phyloP scores from a whole-genome alignment of 2,329 filamentous ascomycete species.

The Tolypocladium capitatum region DNA sequence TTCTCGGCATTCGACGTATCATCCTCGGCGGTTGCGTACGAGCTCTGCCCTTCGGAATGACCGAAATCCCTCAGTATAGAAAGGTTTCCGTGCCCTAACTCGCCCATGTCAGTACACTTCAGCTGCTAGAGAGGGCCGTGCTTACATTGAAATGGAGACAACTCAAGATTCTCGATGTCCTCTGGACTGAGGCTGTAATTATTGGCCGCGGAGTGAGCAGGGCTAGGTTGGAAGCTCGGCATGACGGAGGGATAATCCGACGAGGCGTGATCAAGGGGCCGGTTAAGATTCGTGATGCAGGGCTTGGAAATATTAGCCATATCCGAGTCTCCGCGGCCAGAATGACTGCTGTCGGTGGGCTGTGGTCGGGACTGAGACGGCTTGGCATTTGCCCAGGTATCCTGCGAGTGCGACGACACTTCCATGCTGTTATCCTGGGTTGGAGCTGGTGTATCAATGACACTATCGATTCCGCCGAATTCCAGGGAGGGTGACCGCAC shows the following conservation, averaged over 20 bases:
- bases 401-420: not conserved
- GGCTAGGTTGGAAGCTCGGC: constrained; percentile 21
- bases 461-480: constrained; percentile 5
- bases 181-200: constrained; percentile 15
- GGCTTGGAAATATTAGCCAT: not conserved
- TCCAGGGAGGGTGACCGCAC: not conserved
- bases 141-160: constrained; percentile 22
- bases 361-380: not conserved
- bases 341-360: no score
- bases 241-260: constrained; percentile 21
- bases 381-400: not conserved
- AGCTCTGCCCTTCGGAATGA: constrained; percentile 11
- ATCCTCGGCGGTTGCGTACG: constrained; percentile 13
- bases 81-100: constrained; percentile 11
- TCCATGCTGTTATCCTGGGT: not conserved
- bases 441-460: constrained; percentile 3
- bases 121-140: no score
- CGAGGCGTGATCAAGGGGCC: constrained; percentile 10
- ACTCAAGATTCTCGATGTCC: constrained; percentile 20
- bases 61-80: constrained; percentile 7
- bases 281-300: not conserved
- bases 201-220: constrained; percentile 12
- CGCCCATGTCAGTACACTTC: not conserved
- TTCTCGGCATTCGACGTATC: not conserved
- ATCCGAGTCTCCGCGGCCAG: not conserved